These are phyloP conservation scores for Talaromyces liani DNA, from an alignment of 495 filamentous ascomycete genomes.

Conservation along the genomic window DNA sequence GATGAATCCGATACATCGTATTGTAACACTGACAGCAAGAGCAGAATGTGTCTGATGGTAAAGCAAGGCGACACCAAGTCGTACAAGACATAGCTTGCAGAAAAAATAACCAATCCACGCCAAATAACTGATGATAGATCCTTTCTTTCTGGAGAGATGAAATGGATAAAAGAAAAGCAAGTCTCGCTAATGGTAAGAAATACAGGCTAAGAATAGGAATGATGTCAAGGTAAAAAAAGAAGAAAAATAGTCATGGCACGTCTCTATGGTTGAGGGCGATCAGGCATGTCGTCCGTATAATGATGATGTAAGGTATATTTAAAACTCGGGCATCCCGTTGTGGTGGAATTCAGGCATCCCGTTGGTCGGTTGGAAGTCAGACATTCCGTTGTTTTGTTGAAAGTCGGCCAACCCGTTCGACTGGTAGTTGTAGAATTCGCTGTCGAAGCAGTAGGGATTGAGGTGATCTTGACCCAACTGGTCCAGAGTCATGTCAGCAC, in stretches of 20 bases:
- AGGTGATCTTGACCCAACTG: conserved; percentile 5
- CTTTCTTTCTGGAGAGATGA: conserved; percentile 1
- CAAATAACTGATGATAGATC: neutral
- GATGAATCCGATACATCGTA: neutral
- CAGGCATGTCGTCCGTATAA: neutral
- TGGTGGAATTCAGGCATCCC: conserved; percentile 3
- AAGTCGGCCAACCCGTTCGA: neutral
- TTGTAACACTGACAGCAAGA: neutral
- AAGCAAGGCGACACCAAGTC: neutral
- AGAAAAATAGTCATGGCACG: neutral
- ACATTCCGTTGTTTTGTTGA: neutral
- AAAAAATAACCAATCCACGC: neutral
- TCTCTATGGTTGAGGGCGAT: neutral
- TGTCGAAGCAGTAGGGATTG: conserved; percentile 8
- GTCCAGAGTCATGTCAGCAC: conserved; percentile 7
- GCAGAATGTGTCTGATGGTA: neutral
- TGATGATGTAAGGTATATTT: conserved; percentile 1
- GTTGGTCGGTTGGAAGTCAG: neutral
- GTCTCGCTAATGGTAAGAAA: conserved; percentile 7
- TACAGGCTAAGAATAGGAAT: conserved; percentile 5
- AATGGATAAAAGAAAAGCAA: neutral
- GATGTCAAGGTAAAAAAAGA: neutral
- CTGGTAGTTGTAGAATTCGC: conserved; percentile 5
- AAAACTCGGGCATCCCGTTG: conserved; percentile 2
- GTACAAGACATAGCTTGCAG: neutral